Percentiles rank a stretch among this genome's conserved stretches.
Conservation (phyloP, 2,329 filamentous ascomycete species). For the Botryotinia narcissicola region DNA sequence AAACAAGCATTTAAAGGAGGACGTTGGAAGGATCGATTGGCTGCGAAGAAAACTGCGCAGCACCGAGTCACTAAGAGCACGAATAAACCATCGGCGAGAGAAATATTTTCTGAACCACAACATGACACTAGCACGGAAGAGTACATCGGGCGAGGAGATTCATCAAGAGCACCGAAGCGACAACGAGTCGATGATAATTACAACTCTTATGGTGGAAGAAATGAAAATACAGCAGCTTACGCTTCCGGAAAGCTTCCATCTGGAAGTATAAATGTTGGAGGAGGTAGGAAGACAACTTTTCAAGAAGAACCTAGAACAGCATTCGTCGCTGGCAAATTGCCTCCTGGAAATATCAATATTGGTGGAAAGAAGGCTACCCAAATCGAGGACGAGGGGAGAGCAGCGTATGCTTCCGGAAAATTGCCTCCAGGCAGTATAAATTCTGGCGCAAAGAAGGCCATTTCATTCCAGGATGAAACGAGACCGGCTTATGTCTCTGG, state of each 20-base stretch:
- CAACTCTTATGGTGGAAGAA: conserved; percentile 22
- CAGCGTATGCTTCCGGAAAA: conserved; percentile 38
- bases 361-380: conserved; percentile 26
- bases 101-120: conserved; percentile 34
- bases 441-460: conserved; percentile 29
- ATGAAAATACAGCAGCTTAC: conserved; percentile 27
- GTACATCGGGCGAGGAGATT: conserved; percentile 34
- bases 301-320: conserved; percentile 24
- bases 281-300: conserved; percentile 20
- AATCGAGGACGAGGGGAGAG: conserved; percentile 25
- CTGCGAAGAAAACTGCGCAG: conserved; percentile 67
- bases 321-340: conserved; percentile 39
- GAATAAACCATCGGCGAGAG: conserved; percentile 28
- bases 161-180: conserved; percentile 44
- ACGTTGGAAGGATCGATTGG: conserved; percentile 85
- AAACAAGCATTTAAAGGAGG: conserved; percentile 76
- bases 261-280: conserved; percentile 35
- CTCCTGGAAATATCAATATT: conserved; percentile 38
- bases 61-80: conserved; percentile 45
- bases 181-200: conserved; percentile 42
- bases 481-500: conserved; percentile 35
- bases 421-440: conserved; percentile 40
- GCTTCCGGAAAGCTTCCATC: conserved; percentile 41
- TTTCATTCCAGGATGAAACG: conserved; percentile 28
- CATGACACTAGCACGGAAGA: conserved; percentile 34